A percentile compares a stretch with the other conserved stretches of the same genome.
phyloP scores from a whole-genome alignment of 2,329 filamentous ascomycete genomes.

The Colletotrichum orchidophilum region DNA sequence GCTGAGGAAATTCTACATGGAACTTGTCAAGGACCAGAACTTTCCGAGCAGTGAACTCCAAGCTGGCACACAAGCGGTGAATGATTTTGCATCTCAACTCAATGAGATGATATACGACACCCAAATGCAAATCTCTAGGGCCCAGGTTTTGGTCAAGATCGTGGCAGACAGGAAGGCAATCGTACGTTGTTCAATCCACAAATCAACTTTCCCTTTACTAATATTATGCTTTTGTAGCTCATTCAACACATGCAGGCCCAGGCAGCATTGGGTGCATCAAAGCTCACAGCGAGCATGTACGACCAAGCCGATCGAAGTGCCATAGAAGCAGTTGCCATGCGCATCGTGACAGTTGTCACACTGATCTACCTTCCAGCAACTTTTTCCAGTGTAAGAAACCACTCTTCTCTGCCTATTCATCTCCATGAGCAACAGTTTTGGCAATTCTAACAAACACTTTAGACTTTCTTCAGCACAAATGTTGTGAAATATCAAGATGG shows the following conservation, averaged over 20 bases:
- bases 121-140: slow-evolving; percentile 2
- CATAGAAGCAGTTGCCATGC: slow-evolving; percentile 38
- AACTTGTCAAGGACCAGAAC: slow-evolving; percentile 43
- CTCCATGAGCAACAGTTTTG: background rate
- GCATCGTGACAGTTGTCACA: slow-evolving; percentile 42
- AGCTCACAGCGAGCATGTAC: slow-evolving; percentile 37
- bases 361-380: slow-evolving; percentile 37
- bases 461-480: slow-evolving; percentile 27
- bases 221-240: slow-evolving; percentile 37
- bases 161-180: slow-evolving; percentile 13
- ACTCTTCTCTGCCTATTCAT: background rate
- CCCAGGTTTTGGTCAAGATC: background rate
- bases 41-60: background rate
- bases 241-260: slow-evolving; percentile 46
- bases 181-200: background rate
- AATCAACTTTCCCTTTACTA: background rate
- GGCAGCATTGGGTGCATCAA: slow-evolving; percentile 29
- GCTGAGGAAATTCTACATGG: slow-evolving; percentile 43
- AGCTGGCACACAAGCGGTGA: background rate
- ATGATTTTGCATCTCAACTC: background rate
- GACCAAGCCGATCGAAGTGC: slow-evolving; percentile 41
- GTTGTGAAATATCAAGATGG: slow-evolving; percentile 3
- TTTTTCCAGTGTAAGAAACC: slow-evolving; percentile 25
- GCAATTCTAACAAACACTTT: background rate
- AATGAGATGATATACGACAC: slow-evolving; percentile 15